These are phyloP conservation scores for Heracleum sosnowskyi DNA, from an alignment of 129 eudicot species.

Conservation along the genomic window DNA sequence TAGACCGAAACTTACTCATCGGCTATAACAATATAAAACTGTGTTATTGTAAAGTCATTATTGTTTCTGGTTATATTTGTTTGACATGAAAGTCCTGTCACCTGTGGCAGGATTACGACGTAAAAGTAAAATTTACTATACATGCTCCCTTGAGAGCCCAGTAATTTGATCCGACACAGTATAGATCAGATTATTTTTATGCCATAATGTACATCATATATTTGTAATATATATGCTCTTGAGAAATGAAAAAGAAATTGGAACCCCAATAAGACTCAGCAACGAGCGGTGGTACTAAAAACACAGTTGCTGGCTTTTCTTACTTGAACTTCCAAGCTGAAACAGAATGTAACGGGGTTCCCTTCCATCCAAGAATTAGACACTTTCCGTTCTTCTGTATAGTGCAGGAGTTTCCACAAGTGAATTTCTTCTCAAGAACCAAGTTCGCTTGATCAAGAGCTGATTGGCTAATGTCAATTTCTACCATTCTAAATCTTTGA, in stretches of 20 bases:
- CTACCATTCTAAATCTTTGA: conserved; percentile 47
- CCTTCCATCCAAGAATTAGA: conserved; percentile 64
- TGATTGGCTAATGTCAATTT: conserved; percentile 44
- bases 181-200: conserved; percentile 22
- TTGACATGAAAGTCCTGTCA: not conserved
- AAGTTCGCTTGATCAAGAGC: conserved; percentile 48
- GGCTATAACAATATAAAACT: no score
- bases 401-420: conserved; percentile 34
- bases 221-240: not conserved
- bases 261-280: not conserved
- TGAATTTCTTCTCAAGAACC: conserved; percentile 31
- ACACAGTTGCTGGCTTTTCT: not conserved
- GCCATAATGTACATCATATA: not conserved
- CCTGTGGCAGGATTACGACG: not conserved
- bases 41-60: no score
- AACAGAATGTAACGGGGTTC: conserved; percentile 62
- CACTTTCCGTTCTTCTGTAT: conserved; percentile 41
- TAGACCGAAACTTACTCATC: not conserved
- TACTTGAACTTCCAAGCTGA: conserved; percentile 55
- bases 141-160: no score
- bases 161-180: no score
- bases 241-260: not conserved
- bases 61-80: not conserved
- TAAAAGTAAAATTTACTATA: not conserved
- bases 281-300: not conserved